Conservation (phyloP, 768 basidiomycete genomes). For the Hortiboletus flavorubellus region DNA sequence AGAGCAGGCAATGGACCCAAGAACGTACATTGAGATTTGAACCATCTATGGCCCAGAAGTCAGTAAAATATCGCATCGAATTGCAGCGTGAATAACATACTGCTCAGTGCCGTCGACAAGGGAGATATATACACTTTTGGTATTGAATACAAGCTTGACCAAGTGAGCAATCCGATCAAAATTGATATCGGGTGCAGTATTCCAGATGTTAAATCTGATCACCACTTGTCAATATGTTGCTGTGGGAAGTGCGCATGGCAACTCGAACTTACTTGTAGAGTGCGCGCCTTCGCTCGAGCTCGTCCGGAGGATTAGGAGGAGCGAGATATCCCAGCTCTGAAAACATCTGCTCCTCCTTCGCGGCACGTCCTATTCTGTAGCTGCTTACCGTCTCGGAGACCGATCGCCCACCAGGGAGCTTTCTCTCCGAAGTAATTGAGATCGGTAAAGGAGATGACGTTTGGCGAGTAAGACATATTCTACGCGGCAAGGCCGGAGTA, state of each 20-base stretch:
- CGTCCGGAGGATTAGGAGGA: constrained; percentile 83
- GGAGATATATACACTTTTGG: constrained; percentile 79
- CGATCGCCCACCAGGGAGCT: constrained; percentile 31
- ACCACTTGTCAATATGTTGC: neutral
- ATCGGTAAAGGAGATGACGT: constrained; percentile 61
- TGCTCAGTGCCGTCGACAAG: constrained; percentile 83
- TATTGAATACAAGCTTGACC: constrained; percentile 88
- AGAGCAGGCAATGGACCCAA: neutral
- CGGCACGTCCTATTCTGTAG: constrained; percentile 44
- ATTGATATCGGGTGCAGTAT: constrained; percentile 81
- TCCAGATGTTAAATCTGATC: constrained; percentile 81
- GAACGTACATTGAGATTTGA: constrained; percentile 79
- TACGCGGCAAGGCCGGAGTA: constrained; percentile 48
- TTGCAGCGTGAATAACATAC: constrained; percentile 40
- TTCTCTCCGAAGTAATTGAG: constrained; percentile 32
- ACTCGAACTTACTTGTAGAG: constrained; percentile 64
- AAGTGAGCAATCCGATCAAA: constrained; percentile 94
- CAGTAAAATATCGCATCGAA: constrained; percentile 5
- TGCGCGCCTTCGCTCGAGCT: constrained; percentile 76
- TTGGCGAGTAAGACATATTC: constrained; percentile 57
- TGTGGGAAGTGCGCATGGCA: neutral
- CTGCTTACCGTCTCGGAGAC: constrained; percentile 32
- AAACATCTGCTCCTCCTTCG: constrained; percentile 69
- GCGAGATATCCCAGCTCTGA: constrained; percentile 63
- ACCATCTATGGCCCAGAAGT: constrained; percentile 53